Base-by-base conservation (phyloP, 139 green algal species). In the Chlorella sorokiniana region DNA sequence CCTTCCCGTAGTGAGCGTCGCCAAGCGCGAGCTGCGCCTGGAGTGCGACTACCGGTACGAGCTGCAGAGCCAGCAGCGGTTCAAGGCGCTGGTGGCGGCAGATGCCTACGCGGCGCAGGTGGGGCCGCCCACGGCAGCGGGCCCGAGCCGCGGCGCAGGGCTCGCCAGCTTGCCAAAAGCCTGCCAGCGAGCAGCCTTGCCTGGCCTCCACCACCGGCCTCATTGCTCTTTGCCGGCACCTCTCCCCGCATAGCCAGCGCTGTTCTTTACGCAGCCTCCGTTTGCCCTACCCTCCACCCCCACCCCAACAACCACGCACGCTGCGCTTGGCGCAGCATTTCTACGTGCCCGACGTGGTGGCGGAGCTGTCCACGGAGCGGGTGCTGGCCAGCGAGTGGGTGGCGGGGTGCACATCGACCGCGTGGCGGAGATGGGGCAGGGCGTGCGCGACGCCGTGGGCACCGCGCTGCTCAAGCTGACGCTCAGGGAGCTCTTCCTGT, bases 41-140 rank as follows among this genome's bases (percentile, higher is more conserved):
- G 96, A 99, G 89, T 99, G 96, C 72, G 94, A 99, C 90, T 99
- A 99, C 91, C 79, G 65, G 23, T 86, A 91, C 51, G 93, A 96
- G 84, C 68, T 83, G 44, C 25, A 77, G 38, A 80, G 88, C 65
- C 89, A 91, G 77, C 31, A 72, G 76, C 86, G 91, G 14, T 97
- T 95, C 82, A 87, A 83, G 74, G 42, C 78, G 25, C 86, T 96
- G 22, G 82, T 97, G 7, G 63, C 82, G 16, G 73, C 45, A 1
- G 91, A 96, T 64, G 38, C 82, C 27, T 40, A 65, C 56, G 64
- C 78, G 37, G 44, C 56, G 31, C 2, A 79, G 73, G 72, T 67
- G 35, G 41, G 69, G 18, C 65, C 5, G 16, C 23, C 27, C n/a
- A 31, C 27, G n/a, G 64, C 64, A 3, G 64, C 4, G 33, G 16